Evolutionary conservation across 2,329 filamentous ascomycete genomes (phyloP), one percentile per base, ranked within the genome.

Genomic region (Phialemonium atrogriseum): DNA sequence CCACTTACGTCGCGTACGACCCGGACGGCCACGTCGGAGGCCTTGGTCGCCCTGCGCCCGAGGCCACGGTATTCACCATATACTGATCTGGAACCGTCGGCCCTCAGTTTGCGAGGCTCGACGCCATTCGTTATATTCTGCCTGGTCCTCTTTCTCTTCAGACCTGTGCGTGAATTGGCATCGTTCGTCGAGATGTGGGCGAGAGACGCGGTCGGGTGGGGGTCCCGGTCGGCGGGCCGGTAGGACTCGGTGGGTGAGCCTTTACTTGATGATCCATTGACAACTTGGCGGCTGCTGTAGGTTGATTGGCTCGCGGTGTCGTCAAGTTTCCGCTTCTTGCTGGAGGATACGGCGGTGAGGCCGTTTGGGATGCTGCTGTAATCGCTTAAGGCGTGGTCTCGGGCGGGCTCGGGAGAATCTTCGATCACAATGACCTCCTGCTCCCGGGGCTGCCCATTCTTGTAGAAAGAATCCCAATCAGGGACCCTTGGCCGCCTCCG

Each of bases 401-500:
- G 47, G 36, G 72, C 66, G 34, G 70, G 68, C 36, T 73, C 69
- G 30, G 81, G 81, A 4, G 75, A 77, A 54, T 88, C 80, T 42
- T 82, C 77, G 48, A 91, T 91, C 47, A 89, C 77, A 50, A 91
- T 89, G 51, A 91, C 77, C 61, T 91, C 84, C 52, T 85, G 81
- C 17, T 17, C 27, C 14, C 21, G 7, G 15, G 84, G 84, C 16
- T 87, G 62, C 5, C 84, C 84, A 55, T 89, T 88, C 52, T 80
- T 82, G 56, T 88, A 89, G 51, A 88, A 91, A 42, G 70, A 75
- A 35, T 73, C 67, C 84, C 84, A 91, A 56, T 91, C 79, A 30
- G 83, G 80, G 42, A 76, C 68, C 52, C 70, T 71, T 40, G 68
- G 74, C 37, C 70, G 69, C 43, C 71, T 64, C 43, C 70, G 17